Percentiles rank a stretch among this genome's conserved stretches.
Evolutionary conservation across 495 filamentous ascomycete species (phyloP).

Genomic region (Penicilliopsis zonata): DNA sequence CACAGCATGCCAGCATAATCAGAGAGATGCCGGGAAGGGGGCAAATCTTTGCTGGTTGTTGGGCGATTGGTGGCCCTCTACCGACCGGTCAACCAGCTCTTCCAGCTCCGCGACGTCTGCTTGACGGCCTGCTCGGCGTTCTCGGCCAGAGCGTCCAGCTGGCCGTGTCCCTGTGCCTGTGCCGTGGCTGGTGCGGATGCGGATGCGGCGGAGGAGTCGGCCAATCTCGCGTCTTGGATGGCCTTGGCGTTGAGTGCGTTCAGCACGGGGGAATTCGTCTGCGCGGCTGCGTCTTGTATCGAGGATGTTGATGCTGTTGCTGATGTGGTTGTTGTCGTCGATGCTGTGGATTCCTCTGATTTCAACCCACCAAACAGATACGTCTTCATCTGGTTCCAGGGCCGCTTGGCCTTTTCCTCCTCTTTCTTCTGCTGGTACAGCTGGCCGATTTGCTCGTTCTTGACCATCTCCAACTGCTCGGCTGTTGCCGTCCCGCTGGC

Average conservation of each 20-base stretch:
- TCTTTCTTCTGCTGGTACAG: slow-evolving; percentile 31
- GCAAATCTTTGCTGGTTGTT: too few species aligned
- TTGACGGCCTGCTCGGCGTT: slow-evolving; percentile 29
- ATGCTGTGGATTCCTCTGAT: slow-evolving; percentile 27
- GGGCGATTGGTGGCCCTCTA: slow-evolving; percentile 9
- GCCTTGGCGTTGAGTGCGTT: slow-evolving; percentile 30
- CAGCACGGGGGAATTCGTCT: slow-evolving; percentile 15
- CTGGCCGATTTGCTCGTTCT: slow-evolving; percentile 46
- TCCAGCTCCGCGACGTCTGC: slow-evolving; percentile 29
- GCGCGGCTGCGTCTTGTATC: slow-evolving; percentile 3
- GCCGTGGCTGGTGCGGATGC: slow-evolving; percentile 9
- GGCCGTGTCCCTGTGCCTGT: slow-evolving; percentile 15
- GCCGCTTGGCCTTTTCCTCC: slow-evolving; percentile 29
- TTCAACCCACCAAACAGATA: slow-evolving; percentile 37
- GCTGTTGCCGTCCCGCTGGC: slow-evolving; percentile 49
- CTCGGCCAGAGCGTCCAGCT: slow-evolving; percentile 29
- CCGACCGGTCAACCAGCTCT: slow-evolving; percentile 31
- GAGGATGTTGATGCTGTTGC: slow-evolving; percentile 4
- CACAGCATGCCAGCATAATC: too few species aligned
- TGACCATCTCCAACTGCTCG: slow-evolving; percentile 37
- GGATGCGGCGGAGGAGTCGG: slow-evolving; percentile 4
- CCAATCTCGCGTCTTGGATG: slow-evolving; percentile 8
- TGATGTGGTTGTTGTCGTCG: slow-evolving; percentile 6
- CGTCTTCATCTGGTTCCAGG: slow-evolving; percentile 31
- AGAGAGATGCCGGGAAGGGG: too few species aligned